These are phyloP conservation scores for Parachaetomium inaequale DNA, from an alignment of 495 filamentous ascomycete species.

Conservation along the genomic window DNA sequence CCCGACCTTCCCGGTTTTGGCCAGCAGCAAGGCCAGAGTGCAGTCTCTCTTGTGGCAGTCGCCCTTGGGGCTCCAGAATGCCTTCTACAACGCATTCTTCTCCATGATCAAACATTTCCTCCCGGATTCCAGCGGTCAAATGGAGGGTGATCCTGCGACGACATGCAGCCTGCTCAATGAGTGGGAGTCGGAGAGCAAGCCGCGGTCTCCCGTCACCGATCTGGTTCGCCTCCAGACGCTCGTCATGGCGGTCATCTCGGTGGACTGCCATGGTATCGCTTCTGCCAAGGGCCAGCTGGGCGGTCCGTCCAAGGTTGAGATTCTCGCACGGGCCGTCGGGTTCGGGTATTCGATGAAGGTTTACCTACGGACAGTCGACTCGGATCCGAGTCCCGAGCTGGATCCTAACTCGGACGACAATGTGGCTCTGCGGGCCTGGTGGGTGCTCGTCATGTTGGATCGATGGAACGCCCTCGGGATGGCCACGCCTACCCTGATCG, in stretches of 20 bases:
- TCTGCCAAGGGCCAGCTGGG: conserved; percentile 33
- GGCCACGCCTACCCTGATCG: conserved; percentile 54
- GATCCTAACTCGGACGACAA: conserved; percentile 70
- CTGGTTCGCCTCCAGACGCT: conserved; percentile 62
- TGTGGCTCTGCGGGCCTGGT: conserved; percentile 69
- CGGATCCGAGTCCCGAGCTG: conserved; percentile 27
- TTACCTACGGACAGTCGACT: conserved; percentile 37
- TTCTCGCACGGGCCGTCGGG: conserved; percentile 56
- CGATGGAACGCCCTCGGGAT: conserved; percentile 72
- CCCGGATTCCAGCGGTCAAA: conserved; percentile 42
- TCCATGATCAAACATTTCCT: conserved; percentile 56
- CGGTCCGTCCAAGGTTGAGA: conserved; percentile 36
- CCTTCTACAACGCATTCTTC: conserved; percentile 68
- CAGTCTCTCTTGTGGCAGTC: conserved; percentile 59
- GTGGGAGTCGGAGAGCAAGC: conserved; percentile 50
- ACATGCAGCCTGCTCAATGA: conserved; percentile 50
- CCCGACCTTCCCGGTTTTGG: conserved; percentile 68
- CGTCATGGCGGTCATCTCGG: conserved; percentile 57
- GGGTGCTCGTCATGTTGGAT: conserved; percentile 66
- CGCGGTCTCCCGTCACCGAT: conserved; percentile 47
- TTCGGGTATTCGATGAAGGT: conserved; percentile 58
- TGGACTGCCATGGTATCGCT: conserved; percentile 46
- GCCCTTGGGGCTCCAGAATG: conserved; percentile 59
- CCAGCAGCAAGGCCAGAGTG: conserved; percentile 60
- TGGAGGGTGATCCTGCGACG: conserved; percentile 39